Percentiles rank a stretch among this genome's conserved stretches.
Conservation (phyloP, 2,329 filamentous ascomycete species). For the Phialophora macrospora region DNA sequence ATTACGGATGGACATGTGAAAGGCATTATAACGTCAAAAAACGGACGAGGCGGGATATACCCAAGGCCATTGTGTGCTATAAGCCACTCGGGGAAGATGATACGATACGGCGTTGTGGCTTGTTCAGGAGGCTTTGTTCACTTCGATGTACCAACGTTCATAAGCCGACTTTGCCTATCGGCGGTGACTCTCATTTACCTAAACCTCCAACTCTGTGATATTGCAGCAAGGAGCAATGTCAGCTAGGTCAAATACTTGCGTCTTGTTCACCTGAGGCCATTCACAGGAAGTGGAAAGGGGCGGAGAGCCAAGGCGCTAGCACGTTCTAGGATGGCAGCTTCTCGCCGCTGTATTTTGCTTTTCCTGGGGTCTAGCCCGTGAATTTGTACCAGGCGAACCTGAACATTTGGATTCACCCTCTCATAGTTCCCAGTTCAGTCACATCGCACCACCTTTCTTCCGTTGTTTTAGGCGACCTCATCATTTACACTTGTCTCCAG, state of each 20-base stretch:
- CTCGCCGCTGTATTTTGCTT: slow-evolving; percentile 14
- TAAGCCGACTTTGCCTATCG: slow-evolving; percentile 11
- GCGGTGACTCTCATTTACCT: slow-evolving; percentile 10
- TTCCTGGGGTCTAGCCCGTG: slow-evolving; percentile 21
- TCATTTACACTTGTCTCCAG: background rate
- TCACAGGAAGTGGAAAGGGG: slow-evolving; percentile 1
- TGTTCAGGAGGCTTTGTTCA: slow-evolving; percentile 1
- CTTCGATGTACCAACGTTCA: slow-evolving; percentile 22
- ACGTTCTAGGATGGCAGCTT: slow-evolving; percentile 14
- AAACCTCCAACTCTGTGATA: background rate
- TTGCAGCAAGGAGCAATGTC: slow-evolving; percentile 11
- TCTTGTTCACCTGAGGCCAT: background rate
- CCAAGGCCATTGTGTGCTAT: background rate
- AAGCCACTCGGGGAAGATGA: slow-evolving; percentile 15
- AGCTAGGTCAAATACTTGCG: background rate
- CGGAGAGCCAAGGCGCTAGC: slow-evolving; percentile 16
- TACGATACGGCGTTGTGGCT: slow-evolving; percentile 17
- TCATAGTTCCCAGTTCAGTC: slow-evolving; percentile 3
- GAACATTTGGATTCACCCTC: slow-evolving; percentile 11
- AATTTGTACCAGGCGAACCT: slow-evolving; percentile 20
- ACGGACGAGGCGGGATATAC: slow-evolving; percentile 15
- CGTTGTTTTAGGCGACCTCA: slow-evolving; percentile 13
- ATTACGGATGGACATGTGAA: slow-evolving; percentile 17
- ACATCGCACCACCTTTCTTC: slow-evolving; percentile 13
- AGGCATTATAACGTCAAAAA: slow-evolving; percentile 29